phyloP scores from a whole-genome alignment of 2,329 filamentous ascomycete genomes.

The Trichoderma semiorbis region DNA sequence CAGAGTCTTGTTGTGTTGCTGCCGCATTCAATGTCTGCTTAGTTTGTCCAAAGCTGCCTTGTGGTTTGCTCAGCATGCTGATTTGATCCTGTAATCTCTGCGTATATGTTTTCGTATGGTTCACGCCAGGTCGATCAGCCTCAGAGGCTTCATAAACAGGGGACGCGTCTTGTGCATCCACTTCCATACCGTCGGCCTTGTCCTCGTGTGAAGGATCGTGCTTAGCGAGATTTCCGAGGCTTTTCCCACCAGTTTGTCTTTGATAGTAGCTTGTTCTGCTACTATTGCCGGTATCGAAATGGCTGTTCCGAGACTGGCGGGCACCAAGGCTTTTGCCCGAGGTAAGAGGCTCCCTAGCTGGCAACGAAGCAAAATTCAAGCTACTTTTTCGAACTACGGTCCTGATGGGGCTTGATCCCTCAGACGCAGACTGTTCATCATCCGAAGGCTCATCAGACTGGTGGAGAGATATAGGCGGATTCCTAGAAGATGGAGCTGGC shows the following conservation, averaged over 20 bases:
- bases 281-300: conserved; percentile 66
- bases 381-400: conserved; percentile 88
- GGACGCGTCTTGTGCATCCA: conserved; percentile 41
- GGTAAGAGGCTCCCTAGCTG: conserved; percentile 81
- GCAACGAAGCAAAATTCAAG: conserved; percentile 88
- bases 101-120: conserved; percentile 85
- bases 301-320: conserved; percentile 70
- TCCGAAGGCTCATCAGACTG: conserved; percentile 6
- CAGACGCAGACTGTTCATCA: conserved; percentile 58
- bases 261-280: conserved; percentile 71
- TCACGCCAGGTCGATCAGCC: conserved; percentile 39
- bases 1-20: conserved; percentile 16
- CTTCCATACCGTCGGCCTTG: conserved; percentile 52
- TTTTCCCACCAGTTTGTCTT: conserved; percentile 70
- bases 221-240: conserved; percentile 52
- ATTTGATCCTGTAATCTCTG: conserved; percentile 92
- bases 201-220: conserved; percentile 44
- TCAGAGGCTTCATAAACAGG: conserved; percentile 37
- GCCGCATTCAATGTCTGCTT: conserved; percentile 44
- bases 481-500: background rate
- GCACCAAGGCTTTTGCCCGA: conserved; percentile 79
- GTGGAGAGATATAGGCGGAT: background rate
- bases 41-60: conserved; percentile 44
- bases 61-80: conserved; percentile 63
- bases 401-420: conserved; percentile 70